Conservation (phyloP, 805 yeast genomes). For the Candida tammaniensis region DNA sequence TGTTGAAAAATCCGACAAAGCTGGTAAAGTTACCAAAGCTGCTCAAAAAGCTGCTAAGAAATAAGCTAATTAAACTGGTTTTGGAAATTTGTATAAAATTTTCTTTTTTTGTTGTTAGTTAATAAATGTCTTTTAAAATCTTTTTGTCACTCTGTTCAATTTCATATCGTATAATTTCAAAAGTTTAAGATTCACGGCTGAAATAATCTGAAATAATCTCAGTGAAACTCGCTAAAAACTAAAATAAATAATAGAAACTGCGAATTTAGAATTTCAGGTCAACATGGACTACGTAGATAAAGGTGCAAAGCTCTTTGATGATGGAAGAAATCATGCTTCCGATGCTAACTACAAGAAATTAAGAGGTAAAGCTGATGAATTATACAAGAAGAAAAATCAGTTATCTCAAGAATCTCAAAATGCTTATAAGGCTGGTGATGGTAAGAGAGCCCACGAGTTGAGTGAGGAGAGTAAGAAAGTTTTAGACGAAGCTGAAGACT, state of each 20-base stretch:
- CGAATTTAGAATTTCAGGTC: too few relatives aligned
- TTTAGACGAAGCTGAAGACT: slow-evolving; percentile 58
- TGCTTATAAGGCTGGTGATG: slow-evolving; percentile 76
- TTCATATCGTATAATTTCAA: too few relatives aligned
- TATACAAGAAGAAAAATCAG: slow-evolving; percentile 53
- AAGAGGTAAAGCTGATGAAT: slow-evolving; percentile 66
- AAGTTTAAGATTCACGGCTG: too few relatives aligned
- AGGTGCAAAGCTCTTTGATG: slow-evolving; percentile 16
- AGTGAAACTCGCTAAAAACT: too few relatives aligned
- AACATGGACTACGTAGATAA: slow-evolving; percentile 11
- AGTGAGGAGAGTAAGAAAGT: slow-evolving; percentile 67
- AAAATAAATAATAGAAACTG: too few relatives aligned
- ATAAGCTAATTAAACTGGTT: slow-evolving; percentile 24
- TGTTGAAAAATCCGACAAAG: slow-evolving; percentile 47
- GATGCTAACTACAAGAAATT: slow-evolving; percentile 62
- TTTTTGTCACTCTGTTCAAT: too few relatives aligned
- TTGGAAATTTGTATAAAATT: slow-evolving; percentile 6
- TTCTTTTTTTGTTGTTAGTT: slow-evolving; percentile 11
- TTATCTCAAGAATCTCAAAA: slow-evolving; percentile 67
- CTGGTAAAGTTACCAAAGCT: slow-evolving; percentile 49
- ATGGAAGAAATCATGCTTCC: slow-evolving; percentile 55
- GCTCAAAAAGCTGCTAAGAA: slow-evolving; percentile 48
- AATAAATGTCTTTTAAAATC: slow-evolving; percentile 8
- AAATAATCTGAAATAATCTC: too few relatives aligned
- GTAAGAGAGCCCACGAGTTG: slow-evolving; percentile 65